Base-by-base conservation (phyloP, 306 rosid genomes). In the Psophocarpus tetragonolobus region DNA sequence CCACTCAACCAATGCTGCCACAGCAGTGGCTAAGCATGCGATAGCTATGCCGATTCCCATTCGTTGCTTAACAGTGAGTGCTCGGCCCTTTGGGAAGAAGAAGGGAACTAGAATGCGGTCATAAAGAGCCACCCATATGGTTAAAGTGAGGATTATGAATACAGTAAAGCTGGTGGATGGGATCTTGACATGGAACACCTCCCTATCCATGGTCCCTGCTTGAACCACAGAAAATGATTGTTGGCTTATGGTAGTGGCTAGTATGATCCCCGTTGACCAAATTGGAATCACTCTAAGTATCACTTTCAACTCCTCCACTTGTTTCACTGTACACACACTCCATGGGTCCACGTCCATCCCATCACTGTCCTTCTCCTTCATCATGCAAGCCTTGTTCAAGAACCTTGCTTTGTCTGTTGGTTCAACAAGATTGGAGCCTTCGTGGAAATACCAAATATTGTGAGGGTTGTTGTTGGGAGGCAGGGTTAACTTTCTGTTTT, bases 301-400 rank as follows among this genome's bases (percentile, higher is more conserved):
- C 21, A 83, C 90, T 80, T 94, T 94, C 2, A 94, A 81, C 68
- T 92, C 95, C 75, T 94, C 97, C 45, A 94, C 97, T 88, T 91
- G 90, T 70, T 86, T 87, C 10, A 90, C 85, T 27, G 97, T 92
- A 73, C 95, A 84, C 51, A 89, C 15, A 17, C 83, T 85, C 94
- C 91, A 87, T 48, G 88, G 90, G 0, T 88, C 88, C 38, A 11
- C 58, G 26, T 91, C 75, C 65, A 61, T 29, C 6, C 92, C 98
- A 27, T 78, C 39, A 12, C 85, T 27, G 78, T 81, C 88, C 38
- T 75, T 86, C 51, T 53, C 82, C 74, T 79, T 80, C 14, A 90
- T 81, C 4, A 88, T 80, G 89, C 97, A 92, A 7, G 95, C 98
- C 82, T 88, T 94, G 88, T 92, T 90, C 82, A 94, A 87, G 73